Conservation (phyloP, 345 rosid species). For the Garcia nutans region DNA sequence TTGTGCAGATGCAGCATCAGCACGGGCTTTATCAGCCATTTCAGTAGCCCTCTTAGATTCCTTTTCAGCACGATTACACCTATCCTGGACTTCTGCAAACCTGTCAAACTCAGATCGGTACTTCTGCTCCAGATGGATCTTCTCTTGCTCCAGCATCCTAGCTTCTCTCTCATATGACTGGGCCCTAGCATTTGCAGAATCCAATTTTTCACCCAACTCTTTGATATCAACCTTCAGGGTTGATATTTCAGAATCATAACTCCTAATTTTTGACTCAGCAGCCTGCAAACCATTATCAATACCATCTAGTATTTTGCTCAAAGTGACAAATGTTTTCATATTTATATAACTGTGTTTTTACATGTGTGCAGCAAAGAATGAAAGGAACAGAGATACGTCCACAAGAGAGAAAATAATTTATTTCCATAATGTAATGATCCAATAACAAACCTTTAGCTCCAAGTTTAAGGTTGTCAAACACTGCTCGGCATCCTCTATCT, state of each 20-base stretch:
- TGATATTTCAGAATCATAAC: constrained; percentile 67
- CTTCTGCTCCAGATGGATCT: constrained; percentile 72
- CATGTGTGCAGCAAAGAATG: not conserved
- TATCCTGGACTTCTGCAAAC: constrained; percentile 78
- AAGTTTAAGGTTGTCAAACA: constrained; percentile 69
- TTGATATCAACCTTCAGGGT: constrained; percentile 57
- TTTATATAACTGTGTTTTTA: not conserved
- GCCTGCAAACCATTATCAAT: constrained; percentile 52
- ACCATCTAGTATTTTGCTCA: constrained; percentile 7
- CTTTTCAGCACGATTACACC: constrained; percentile 77
- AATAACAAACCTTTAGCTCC: constrained; percentile 72
- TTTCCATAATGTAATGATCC: not conserved
- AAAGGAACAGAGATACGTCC: not conserved
- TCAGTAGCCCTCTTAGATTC: constrained; percentile 90
- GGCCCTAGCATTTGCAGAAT: constrained; percentile 64
- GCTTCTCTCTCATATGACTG: constrained; percentile 78
- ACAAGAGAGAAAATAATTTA: not conserved
- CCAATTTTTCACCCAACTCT: constrained; percentile 60
- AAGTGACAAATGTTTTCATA: not conserved
- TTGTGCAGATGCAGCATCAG: constrained; percentile 76
- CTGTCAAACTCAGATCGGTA: constrained; percentile 76
- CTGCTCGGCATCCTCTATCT: constrained; percentile 79
- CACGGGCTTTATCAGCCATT: constrained; percentile 78
- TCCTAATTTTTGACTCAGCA: constrained; percentile 78
- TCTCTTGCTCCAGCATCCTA: constrained; percentile 80